A percentile compares a stretch with the other conserved stretches of the same genome.
Evolutionary conservation across 177 flowering plant genomes (phyloP).

Genomic region (Vitis hybrid): DNA sequence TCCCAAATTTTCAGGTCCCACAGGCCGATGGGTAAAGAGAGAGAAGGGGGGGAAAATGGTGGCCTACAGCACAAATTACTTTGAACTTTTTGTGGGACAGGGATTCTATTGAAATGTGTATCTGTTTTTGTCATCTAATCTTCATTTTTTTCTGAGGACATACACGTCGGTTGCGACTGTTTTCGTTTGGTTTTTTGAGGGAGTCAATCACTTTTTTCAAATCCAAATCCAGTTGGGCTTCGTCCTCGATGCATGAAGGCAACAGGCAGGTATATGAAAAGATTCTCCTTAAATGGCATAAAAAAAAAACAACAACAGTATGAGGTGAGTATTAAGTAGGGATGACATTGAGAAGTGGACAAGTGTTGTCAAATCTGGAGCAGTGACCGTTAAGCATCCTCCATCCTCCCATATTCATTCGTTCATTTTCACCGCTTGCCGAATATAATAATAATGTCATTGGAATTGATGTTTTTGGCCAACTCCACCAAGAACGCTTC

Average conservation of each 20-base stretch:
- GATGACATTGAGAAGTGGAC: conserved; percentile 3
- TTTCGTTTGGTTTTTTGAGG: neutral
- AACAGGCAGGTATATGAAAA: neutral
- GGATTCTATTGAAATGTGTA: neutral
- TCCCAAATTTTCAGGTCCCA: neutral
- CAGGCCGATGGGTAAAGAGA: neutral
- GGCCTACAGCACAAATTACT: neutral
- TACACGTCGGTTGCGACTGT: neutral
- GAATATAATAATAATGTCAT: no score
- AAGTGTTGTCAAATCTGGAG: neutral
- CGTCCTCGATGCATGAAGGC: neutral
- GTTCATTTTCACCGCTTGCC: neutral
- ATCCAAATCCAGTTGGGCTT: neutral
- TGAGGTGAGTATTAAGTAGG: neutral
- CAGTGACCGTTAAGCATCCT: conserved; percentile 4
- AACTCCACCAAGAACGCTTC: no score
- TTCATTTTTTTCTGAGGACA: no score
- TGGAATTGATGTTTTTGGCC: no score
- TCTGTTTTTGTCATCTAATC: neutral
- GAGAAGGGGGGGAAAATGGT: neutral
- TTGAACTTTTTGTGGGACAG: neutral
- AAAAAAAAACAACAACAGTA: neutral
- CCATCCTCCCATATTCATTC: neutral
- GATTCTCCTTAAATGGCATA: neutral
- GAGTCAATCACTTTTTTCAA: neutral